Evolutionary conservation across 176 grass and related monocot genomes (phyloP), one percentile per base, ranked within the genome.

Genomic region (Elaeis guineensis): DNA sequence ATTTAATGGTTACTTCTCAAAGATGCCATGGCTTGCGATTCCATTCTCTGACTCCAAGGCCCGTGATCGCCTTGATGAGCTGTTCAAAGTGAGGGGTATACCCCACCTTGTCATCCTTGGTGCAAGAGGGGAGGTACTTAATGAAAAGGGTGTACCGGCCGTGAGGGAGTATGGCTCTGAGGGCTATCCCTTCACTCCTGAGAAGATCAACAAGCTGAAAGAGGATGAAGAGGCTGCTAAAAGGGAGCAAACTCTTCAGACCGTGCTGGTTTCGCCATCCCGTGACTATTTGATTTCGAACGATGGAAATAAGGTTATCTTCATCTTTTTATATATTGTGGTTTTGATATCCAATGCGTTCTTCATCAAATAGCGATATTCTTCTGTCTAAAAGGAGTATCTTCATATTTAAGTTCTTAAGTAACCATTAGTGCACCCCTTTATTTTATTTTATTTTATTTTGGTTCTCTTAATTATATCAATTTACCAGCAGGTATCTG

Each of bases 101-200:
- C 62, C 44, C 16, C 77, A 79, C 64, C 77, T 95, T 50, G 56
- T 80, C 32, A 70, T 89, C 50, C 69, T 95, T 17, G 58, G 89
- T 48, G 63, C 76, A 22, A 81, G 54, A 0, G 90, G 86, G 28
- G 59, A 83, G 18, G 70, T 86, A 63, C 26, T 79, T 48, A 78
- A 70, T 49, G 50, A 78, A 48, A 57, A 81, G 25, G 79, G 79
- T n/a, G 69, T 77, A 19, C 61, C 63, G 26, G 23, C 72, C 28
- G 74, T 95, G 19, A 52, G 61, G 17, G 86, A 83, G 8, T 72
- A 81, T 72, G 86, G 86, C 8, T 29, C 35, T 28, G 83, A 80
- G 69, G 90, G 69, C 39, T 95, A 95, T 64, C 90, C 86, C 59
- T 95, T 95, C 75, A 95, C 76, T 52, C 19, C 19, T 3, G 70